phyloP scores from a whole-genome alignment of 306 rosid genomes.

The Rosa chinensis region DNA sequence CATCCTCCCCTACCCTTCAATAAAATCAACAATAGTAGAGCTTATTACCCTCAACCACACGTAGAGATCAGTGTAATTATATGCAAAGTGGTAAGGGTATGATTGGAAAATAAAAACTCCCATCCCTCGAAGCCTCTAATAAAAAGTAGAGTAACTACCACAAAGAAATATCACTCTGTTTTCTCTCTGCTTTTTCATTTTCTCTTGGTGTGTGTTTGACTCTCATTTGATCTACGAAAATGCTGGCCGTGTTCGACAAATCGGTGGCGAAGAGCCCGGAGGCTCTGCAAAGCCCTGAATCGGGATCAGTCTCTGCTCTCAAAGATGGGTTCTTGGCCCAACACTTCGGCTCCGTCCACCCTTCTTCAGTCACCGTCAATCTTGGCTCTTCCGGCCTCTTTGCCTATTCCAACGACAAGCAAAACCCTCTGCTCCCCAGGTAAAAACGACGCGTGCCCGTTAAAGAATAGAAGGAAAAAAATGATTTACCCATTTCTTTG shows the following conservation, averaged over 20 bases:
- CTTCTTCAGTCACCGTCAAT: slow-evolving; percentile 69
- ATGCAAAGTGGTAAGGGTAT: neutral
- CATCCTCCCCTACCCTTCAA: neutral
- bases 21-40: neutral
- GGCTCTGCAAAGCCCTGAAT: slow-evolving; percentile 61
- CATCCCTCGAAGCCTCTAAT: neutral
- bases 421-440: slow-evolving; percentile 93
- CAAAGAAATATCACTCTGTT: neutral
- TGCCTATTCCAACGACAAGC: slow-evolving; percentile 59
- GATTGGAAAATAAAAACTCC: neutral
- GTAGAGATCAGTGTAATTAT: neutral
- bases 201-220: neutral
- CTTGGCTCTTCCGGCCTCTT: slow-evolving; percentile 62
- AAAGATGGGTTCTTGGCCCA: slow-evolving; percentile 66
- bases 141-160: neutral
- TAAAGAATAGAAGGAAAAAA: neutral
- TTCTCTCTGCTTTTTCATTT: neutral
- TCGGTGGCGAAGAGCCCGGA: slow-evolving; percentile 87
- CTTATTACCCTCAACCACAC: neutral
- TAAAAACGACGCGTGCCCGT: slow-evolving; percentile 18
- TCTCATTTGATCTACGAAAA: slow-evolving; percentile 37
- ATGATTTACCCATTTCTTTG: neutral
- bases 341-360: slow-evolving; percentile 61
- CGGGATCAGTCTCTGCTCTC: slow-evolving; percentile 60
- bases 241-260: slow-evolving; percentile 88